These are phyloP conservation scores for Botryobasidium botryosum DNA, from an alignment of 768 basidiomycete species.

Conservation along the genomic window DNA sequence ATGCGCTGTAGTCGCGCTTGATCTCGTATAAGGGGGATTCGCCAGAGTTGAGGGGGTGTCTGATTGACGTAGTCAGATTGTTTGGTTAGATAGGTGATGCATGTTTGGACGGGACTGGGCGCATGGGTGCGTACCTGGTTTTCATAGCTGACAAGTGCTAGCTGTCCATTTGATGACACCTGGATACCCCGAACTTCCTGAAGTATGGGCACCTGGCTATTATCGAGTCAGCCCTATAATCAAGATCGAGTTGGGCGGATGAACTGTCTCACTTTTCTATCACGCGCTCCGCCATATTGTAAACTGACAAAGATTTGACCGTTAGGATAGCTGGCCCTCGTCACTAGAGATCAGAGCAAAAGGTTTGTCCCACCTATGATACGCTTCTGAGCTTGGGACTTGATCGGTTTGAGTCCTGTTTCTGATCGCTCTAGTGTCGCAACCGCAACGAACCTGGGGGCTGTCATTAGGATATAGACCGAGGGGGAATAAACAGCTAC, in stretches of 20 bases:
- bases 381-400: conserved; percentile 52
- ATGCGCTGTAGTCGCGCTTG: conserved; percentile 24
- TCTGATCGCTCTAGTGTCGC: conserved; percentile 49
- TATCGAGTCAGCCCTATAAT: background rate
- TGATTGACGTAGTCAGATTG: no score
- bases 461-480: background rate
- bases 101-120: background rate
- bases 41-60: conserved; percentile 62
- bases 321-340: background rate
- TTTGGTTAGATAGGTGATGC: no score
- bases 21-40: conserved; percentile 33
- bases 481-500: background rate
- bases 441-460: conserved; percentile 34
- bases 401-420: conserved; percentile 47
- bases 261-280: conserved; percentile 33
- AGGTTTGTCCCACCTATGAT: conserved; percentile 44
- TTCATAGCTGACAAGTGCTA: conserved; percentile 58
- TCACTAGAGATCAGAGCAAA: background rate
- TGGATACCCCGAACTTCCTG: conserved; percentile 60
- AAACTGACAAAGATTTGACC: conserved; percentile 32
- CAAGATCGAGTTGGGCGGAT: background rate
- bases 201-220: conserved; percentile 43
- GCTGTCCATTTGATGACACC: conserved; percentile 39
- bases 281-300: conserved; percentile 44
- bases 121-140: conserved; percentile 28